Evolutionary conservation across 306 rosid species (phyloP).

Genomic region (Hylodesmum podocarpum): DNA sequence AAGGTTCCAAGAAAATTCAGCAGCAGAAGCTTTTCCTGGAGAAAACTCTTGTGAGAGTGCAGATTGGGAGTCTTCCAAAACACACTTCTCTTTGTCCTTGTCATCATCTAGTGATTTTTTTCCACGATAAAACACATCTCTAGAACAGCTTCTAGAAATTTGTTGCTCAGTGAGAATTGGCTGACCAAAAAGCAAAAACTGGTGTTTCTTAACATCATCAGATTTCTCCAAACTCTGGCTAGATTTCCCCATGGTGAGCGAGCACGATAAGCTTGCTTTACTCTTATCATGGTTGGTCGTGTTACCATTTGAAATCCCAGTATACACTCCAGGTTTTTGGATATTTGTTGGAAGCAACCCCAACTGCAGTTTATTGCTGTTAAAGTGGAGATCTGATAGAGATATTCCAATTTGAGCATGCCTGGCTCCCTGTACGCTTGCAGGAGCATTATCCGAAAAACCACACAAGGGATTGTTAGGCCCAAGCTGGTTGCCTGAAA

Average conservation of each 20-base stretch:
- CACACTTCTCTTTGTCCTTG: slow-evolving; percentile 49
- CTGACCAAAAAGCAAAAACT: slow-evolving; percentile 89
- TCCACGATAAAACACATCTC: slow-evolving; percentile 39
- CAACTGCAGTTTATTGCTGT: slow-evolving; percentile 65
- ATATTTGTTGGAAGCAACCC: slow-evolving; percentile 72
- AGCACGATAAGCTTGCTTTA: slow-evolving; percentile 64
- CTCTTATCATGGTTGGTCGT: slow-evolving; percentile 40
- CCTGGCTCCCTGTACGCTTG: slow-evolving; percentile 99
- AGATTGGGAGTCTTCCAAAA: slow-evolving; percentile 44
- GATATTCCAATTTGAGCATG: slow-evolving; percentile 93
- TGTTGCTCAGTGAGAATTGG: slow-evolving; percentile 94
- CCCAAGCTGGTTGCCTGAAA: slow-evolving; percentile 81
- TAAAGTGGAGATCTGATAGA: slow-evolving; percentile 73
- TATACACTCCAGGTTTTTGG: slow-evolving; percentile 45
- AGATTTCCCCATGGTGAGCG: slow-evolving; percentile 70
- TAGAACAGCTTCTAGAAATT: slow-evolving; percentile 53
- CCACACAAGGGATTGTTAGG: slow-evolving; percentile 73
- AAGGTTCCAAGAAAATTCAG: slow-evolving; percentile 61
- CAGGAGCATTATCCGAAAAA: slow-evolving; percentile 83
- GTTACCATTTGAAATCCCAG: slow-evolving; percentile 47
- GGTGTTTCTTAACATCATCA: slow-evolving; percentile 63
- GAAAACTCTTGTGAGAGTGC: slow-evolving; percentile 37
- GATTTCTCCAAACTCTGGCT: slow-evolving; percentile 63
- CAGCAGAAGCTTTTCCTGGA: slow-evolving; percentile 46
- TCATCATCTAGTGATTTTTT: slow-evolving; percentile 36